These are phyloP conservation scores for Suhomyces choctaworum DNA, from an alignment of 1,139 yeast genomes.

Conservation along the genomic window DNA sequence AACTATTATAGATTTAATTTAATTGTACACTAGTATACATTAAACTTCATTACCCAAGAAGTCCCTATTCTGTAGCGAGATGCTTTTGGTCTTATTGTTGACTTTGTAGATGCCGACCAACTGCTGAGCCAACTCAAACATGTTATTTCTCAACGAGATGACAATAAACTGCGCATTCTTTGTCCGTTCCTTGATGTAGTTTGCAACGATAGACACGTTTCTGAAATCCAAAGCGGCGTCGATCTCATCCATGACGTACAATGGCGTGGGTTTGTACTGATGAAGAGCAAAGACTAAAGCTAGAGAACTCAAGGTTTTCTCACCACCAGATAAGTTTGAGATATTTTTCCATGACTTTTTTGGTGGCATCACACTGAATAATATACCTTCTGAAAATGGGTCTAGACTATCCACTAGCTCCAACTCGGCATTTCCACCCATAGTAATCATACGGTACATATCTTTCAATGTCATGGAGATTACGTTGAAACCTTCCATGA, in stretches of 20 bases:
- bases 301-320: conserved; percentile 90
- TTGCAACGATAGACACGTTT: conserved; percentile 95
- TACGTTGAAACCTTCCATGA: conserved; percentile 86
- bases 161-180: conserved; percentile 96
- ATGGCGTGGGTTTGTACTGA: conserved; percentile 93
- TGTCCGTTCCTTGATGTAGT: conserved; percentile 92
- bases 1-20: not conserved
- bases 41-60: conserved; percentile 21
- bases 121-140: conserved; percentile 95
- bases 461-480: conserved; percentile 90
- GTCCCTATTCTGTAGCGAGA: conserved; percentile 70
- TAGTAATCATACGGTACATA: conserved; percentile 97
- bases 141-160: conserved; percentile 90
- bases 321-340: conserved; percentile 95
- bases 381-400: conserved; percentile 96
- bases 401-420: conserved; percentile 94
- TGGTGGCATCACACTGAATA: conserved; percentile 99
- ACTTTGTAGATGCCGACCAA: conserved; percentile 95
- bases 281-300: conserved; percentile 97
- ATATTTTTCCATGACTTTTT: conserved; percentile 97
- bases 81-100: conserved; percentile 84
- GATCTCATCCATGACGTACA: conserved; percentile 98
- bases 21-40: conserved; percentile 6
- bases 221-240: conserved; percentile 98
- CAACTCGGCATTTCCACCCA: conserved; percentile 98